A percentile compares a stretch with the other conserved stretches of the same genome.
These are phyloP conservation scores for Cutaneotrichosporon cyanovorans DNA, from an alignment of 1,284 basidiomycete genomes.

Conservation along the genomic window DNA sequence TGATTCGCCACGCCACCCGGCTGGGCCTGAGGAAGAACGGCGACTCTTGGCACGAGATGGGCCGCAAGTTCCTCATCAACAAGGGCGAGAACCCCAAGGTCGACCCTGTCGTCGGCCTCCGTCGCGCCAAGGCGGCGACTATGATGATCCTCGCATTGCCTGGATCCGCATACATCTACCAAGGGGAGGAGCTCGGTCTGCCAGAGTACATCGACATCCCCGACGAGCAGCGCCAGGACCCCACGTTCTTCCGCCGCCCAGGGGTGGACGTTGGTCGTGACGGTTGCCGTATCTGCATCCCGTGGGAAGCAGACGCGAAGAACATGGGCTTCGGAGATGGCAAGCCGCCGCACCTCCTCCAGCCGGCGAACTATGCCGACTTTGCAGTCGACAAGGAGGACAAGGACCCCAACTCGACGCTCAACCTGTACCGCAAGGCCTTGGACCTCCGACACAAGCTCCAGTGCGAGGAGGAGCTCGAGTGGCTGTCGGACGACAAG, in stretches of 20 bases:
- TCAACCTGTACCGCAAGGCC: conserved; percentile 33
- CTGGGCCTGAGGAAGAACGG: conserved; percentile 25
- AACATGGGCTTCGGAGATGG: conserved; percentile 30
- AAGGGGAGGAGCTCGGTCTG: conserved; percentile 41
- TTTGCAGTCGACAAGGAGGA: conserved; percentile 30
- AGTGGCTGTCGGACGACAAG: conserved; percentile 24
- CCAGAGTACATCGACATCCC: conserved; percentile 34
- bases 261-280: conserved; percentile 34
- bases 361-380: conserved; percentile 25
- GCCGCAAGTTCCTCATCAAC: conserved; percentile 19
- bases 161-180: conserved; percentile 39
- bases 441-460: conserved; percentile 23
- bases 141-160: conserved; percentile 37
- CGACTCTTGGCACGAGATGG: conserved; percentile 13
- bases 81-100: conserved; percentile 13
- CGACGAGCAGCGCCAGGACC: conserved; percentile 31
- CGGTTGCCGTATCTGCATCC: conserved; percentile 37
- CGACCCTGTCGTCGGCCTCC: conserved; percentile 26
- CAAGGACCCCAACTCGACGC: conserved; percentile 23
- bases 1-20: conserved; percentile 36
- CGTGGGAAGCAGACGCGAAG: conserved; percentile 6
- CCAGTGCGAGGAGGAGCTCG: conserved; percentile 29
- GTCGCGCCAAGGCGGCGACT: conserved; percentile 28
- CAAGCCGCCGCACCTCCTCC: conserved; percentile 26
- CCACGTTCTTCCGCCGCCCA: conserved; percentile 31